Evolutionary conservation across 192 early-diverging fungal species (phyloP).

Genomic region (Backusella circina): DNA sequence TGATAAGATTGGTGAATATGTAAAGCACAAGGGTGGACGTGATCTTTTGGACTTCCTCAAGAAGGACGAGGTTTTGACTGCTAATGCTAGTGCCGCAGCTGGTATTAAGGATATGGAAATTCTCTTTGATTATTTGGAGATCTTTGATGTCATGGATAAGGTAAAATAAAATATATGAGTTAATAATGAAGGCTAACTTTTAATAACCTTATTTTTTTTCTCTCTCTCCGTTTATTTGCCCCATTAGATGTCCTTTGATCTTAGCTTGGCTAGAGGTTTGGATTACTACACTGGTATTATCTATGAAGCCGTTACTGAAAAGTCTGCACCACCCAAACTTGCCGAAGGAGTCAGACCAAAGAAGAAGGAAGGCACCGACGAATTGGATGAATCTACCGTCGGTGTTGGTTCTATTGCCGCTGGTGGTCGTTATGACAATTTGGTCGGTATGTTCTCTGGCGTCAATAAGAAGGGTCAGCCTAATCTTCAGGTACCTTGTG

Average conservation of each 20-base stretch:
- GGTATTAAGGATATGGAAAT: slow-evolving; percentile 86
- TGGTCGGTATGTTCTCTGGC: slow-evolving; percentile 94
- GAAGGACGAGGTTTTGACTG: slow-evolving; percentile 59
- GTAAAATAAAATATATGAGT: slow-evolving; percentile 33
- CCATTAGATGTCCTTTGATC: slow-evolving; percentile 86
- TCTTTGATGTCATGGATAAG: slow-evolving; percentile 61
- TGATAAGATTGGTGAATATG: slow-evolving; percentile 92
- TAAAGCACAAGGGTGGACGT: slow-evolving; percentile 71
- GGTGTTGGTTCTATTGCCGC: slow-evolving; percentile 96
- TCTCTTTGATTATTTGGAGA: slow-evolving; percentile 81
- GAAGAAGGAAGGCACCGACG: slow-evolving; percentile 48
- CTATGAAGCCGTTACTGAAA: slow-evolving; percentile 87
- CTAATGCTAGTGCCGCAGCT: slow-evolving; percentile 64
- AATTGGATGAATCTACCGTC: slow-evolving; percentile 69
- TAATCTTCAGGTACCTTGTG: slow-evolving; percentile 84
- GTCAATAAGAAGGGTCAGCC: slow-evolving; percentile 53
- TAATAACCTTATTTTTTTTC: neutral
- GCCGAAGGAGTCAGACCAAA: slow-evolving; percentile 42
- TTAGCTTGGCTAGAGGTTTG: slow-evolving; percentile 92
- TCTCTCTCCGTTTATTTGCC: too few relatives aligned
- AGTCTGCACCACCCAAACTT: slow-evolving; percentile 44
- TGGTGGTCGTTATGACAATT: slow-evolving; percentile 95
- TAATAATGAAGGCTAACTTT: neutral
- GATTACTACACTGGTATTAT: slow-evolving; percentile 99
- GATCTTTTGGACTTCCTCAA: slow-evolving; percentile 77